A percentile compares a stretch with the other conserved stretches of the same genome.
These are phyloP conservation scores for Arabidopsis hybrid DNA, from an alignment of 441 rosid species.

Conservation along the genomic window DNA sequence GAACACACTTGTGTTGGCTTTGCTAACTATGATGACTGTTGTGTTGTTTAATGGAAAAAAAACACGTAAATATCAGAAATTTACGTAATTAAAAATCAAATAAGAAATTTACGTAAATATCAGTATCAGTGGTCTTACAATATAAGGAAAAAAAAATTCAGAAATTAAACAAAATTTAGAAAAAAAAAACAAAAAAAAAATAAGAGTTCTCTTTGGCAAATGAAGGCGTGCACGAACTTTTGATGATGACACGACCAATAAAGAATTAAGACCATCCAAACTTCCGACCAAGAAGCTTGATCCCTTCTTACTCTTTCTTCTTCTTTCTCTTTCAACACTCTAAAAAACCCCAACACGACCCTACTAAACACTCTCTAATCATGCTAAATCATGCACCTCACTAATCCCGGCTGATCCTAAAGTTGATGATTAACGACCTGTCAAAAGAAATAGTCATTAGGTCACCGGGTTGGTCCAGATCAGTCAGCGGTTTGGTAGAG, in stretches of 20 bases:
- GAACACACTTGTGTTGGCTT: too few species aligned
- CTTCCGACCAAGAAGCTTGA: conserved; percentile 43
- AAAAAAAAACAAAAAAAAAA: background rate
- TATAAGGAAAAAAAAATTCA: too few species aligned
- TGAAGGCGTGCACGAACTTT: conserved; percentile 47
- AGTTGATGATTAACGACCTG: conserved; percentile 22
- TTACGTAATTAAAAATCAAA: too few species aligned
- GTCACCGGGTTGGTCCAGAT: conserved; percentile 10
- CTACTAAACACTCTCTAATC: conserved; percentile 43
- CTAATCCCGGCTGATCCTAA: background rate
- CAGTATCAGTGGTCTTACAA: too few species aligned
- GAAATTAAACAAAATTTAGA: background rate
- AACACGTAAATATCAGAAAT: too few species aligned
- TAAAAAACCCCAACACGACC: conserved; percentile 27
- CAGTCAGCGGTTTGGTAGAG: conserved; percentile 10
- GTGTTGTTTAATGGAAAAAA: too few species aligned
- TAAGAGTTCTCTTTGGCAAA: conserved; percentile 33
- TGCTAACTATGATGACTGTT: too few species aligned
- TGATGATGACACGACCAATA: conserved; percentile 46
- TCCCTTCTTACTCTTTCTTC: conserved; percentile 40
- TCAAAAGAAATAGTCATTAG: background rate
- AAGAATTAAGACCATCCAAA: conserved; percentile 28
- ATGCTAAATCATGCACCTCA: conserved; percentile 36
- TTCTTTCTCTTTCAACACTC: conserved; percentile 20
- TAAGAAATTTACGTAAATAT: too few species aligned